Evolutionary conservation across 495 filamentous ascomycete species (phyloP).

Genomic region (Aspergillus haitiensis): DNA sequence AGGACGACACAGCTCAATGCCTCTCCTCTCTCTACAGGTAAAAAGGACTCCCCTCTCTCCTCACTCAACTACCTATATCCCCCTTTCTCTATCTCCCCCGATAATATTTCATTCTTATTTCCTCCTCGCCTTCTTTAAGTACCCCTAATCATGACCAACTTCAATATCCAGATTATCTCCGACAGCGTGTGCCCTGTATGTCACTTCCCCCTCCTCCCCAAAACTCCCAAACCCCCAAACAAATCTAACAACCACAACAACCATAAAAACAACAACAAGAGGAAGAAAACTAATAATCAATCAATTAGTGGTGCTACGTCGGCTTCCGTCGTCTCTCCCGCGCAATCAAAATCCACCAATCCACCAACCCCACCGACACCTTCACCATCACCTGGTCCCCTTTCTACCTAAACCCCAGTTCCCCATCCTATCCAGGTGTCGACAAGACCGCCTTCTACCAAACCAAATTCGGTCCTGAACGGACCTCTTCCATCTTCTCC

Average conservation of each 20-base stretch:
- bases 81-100: no score
- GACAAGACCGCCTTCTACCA: slow-evolving; percentile 58
- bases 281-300: no score
- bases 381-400: slow-evolving; percentile 73
- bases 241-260: slow-evolving; percentile 12
- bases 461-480: slow-evolving; percentile 59
- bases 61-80: no score
- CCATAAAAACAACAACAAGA: not conserved
- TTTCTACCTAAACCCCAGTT: slow-evolving; percentile 74
- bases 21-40: no score
- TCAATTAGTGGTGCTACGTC: slow-evolving; percentile 69
- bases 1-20: no score
- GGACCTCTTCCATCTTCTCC: slow-evolving; percentile 54
- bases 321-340: slow-evolving; percentile 71
- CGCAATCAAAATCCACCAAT: slow-evolving; percentile 66
- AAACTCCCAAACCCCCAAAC: slow-evolving; percentile 8
- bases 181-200: slow-evolving; percentile 76
- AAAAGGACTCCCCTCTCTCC: no score
- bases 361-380: slow-evolving; percentile 60
- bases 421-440: slow-evolving; percentile 52
- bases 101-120: not conserved
- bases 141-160: slow-evolving; percentile 64
- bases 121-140: not conserved
- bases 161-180: slow-evolving; percentile 70
- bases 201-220: slow-evolving; percentile 12